Base-by-base conservation (phyloP, 1,139 yeast species). In the Magnusiomyces fungicola region DNA sequence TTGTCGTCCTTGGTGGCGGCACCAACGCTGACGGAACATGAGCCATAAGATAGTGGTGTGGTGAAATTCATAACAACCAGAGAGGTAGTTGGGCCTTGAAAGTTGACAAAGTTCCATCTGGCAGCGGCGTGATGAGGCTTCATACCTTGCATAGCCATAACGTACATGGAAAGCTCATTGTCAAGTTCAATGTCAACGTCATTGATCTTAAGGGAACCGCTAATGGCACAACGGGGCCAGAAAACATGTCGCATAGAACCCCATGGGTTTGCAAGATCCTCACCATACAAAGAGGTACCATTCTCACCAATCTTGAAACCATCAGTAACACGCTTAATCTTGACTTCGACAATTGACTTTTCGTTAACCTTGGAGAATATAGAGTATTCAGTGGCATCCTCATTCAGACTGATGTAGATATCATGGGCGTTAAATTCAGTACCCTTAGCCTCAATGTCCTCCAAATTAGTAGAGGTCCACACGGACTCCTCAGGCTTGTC, bases 121-220 rank as follows among this genome's bases (percentile, higher is more conserved):
- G 95, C 87, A 51, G 98, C 98, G 33, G 97, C 97, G 68, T 92
- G 98, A 68, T 92, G 97, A 14, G 98, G 98, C 69, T 92, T 92
- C 97, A 92, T 90, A 54, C 97, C 97, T 72, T 92, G 98, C 59
- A 89, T 71, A n/a, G 98, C 98, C 95, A 87, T 84, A 46, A 92
- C 96, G 65, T 82, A 89, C 95, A 90, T 84, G 25, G 41, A 38
- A 5, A 38, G 16, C 16, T 41, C 37, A 14, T 55, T 50, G 36
- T 76, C 72, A 49, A 79, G 66, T 22, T 68, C 68, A 25, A 69
- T 50, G 25, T 61, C 64, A 25, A 62, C 55, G 45, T 66, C 64
- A 46, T 62, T 61, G 50, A 70, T 62, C 29, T 61, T 59, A 46
- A 92, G 69, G 29, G 78, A 72, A 59, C 98, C 98, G 22, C 62